Percentiles rank a stretch among this genome's conserved stretches.
Conservation (phyloP, 2,329 filamentous ascomycete genomes). For the Diplocarpon mali region DNA sequence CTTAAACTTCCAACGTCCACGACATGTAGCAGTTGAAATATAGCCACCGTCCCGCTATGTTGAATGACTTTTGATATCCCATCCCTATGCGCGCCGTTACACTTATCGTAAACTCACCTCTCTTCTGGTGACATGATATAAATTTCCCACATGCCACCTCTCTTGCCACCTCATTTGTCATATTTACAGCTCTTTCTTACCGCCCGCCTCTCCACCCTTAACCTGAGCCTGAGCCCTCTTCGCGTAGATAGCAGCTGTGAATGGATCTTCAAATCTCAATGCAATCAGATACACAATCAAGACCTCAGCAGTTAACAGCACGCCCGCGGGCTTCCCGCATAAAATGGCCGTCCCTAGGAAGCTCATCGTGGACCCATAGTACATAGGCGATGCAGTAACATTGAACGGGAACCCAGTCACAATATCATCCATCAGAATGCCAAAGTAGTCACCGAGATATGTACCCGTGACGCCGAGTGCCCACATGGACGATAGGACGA, state of each 20-base stretch:
- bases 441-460: conserved; percentile 97
- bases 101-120: conserved; percentile 1
- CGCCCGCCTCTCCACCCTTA: conserved; percentile 23
- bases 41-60: conserved; percentile 18
- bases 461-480: conserved; percentile 89
- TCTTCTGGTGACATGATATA: background rate
- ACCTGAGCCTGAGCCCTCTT: conserved; percentile 57
- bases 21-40: conserved; percentile 25
- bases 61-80: conserved; percentile 16
- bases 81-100: conserved; percentile 1
- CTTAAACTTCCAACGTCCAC: conserved; percentile 26
- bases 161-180: background rate
- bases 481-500: conserved; percentile 86
- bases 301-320: conserved; percentile 66
- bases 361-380: conserved; percentile 84
- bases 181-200: conserved; percentile 8
- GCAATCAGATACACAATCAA: conserved; percentile 70
- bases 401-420: conserved; percentile 96
- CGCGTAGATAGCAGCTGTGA: conserved; percentile 85
- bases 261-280: conserved; percentile 82
- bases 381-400: conserved; percentile 86
- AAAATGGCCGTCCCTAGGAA: conserved; percentile 81
- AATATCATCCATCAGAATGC: conserved; percentile 90
- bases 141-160: background rate
- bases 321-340: conserved; percentile 76